Conservation (phyloP, 768 basidiomycete species). For the Mycena sanguinolenta region DNA sequence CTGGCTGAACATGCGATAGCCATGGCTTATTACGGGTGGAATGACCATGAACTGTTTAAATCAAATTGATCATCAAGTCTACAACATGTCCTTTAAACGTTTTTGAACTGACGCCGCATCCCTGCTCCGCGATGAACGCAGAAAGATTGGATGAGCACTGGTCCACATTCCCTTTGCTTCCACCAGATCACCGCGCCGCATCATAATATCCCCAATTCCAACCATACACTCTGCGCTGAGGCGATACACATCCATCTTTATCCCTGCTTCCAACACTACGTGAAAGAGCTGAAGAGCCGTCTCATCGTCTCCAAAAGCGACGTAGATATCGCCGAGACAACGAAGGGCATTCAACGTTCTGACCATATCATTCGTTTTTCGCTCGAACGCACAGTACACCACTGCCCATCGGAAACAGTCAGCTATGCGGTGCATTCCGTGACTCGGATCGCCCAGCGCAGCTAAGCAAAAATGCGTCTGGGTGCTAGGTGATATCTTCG, state of each 20-base stretch:
- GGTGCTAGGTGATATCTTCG: neutral
- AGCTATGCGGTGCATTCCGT: neutral
- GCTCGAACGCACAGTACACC: neutral
- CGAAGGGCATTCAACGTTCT: constrained; percentile 4
- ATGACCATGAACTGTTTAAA: too few relatives aligned
- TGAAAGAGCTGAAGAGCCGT: neutral
- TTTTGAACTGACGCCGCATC: neutral
- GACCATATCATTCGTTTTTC: neutral
- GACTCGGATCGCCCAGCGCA: neutral
- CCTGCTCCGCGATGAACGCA: neutral
- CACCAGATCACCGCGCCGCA: neutral
- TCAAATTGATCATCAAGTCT: too few relatives aligned
- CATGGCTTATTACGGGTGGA: too few relatives aligned
- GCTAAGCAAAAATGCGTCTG: neutral
- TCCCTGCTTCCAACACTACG: neutral
- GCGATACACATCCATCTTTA: neutral
- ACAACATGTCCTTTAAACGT: too few relatives aligned
- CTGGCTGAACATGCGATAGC: too few relatives aligned
- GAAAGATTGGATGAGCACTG: neutral
- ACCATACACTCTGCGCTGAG: constrained; percentile 7
- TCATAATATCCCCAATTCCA: neutral
- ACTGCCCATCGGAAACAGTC: neutral
- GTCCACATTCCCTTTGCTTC: neutral
- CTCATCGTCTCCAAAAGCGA: neutral
- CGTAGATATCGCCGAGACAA: neutral